Evolutionary conservation across 2,329 filamentous ascomycete genomes (phyloP).

Genomic region (Gyromitra esculenta): DNA sequence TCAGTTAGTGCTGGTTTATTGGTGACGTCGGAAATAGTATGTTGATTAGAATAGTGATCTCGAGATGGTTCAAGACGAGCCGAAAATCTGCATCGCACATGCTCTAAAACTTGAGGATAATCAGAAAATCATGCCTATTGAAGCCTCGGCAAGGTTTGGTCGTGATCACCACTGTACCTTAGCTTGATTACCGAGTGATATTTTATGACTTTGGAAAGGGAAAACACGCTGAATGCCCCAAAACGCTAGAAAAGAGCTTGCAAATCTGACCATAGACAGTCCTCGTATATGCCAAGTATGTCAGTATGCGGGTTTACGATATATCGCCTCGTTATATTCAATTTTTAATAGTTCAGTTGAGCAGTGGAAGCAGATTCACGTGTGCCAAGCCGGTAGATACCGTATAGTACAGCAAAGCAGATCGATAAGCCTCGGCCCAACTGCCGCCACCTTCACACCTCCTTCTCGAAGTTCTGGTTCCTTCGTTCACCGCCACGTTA

Average conservation of each 20-base stretch:
- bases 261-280: neutral
- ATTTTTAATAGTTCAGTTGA: neutral
- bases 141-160: neutral
- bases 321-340: neutral
- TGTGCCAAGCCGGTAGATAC: conserved; percentile 45
- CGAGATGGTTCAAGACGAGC: neutral
- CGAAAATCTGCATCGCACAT: neutral
- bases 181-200: neutral
- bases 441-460: conserved; percentile 27
- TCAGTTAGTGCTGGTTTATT: too few species aligned
- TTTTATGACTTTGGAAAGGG: neutral
- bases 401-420: conserved; percentile 25
- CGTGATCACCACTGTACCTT: neutral
- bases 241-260: neutral
- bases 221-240: neutral
- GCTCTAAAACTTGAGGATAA: neutral
- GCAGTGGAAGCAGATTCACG: conserved; percentile 20
- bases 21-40: too few species aligned
- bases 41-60: neutral
- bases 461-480: conserved; percentile 34
- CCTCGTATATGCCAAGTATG: neutral
- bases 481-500: conserved; percentile 44
- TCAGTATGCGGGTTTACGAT: neutral
- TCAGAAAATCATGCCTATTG: neutral
- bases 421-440: conserved; percentile 28